Evolutionary conservation across 2,329 filamentous ascomycete genomes (phyloP), one percentile per base, ranked within the genome.

Genomic region (Fusarium succisae): DNA sequence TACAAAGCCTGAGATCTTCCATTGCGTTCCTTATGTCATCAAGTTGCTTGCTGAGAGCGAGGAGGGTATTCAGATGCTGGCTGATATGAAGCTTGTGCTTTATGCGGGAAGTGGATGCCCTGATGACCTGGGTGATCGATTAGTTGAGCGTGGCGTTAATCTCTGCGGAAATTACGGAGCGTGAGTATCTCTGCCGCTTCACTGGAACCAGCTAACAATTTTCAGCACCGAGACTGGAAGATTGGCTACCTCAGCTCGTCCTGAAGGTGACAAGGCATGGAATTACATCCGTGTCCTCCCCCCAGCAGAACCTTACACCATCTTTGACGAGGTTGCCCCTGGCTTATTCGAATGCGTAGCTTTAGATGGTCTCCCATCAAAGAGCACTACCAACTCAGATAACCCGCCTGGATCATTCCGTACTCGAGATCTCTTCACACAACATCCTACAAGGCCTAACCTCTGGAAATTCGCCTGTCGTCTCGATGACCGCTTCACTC

Each of bases 11-110:
- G 85, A 91, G 60, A 86, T 88, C 26, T 87, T 92, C 38, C 87
- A 91, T 64, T 86, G 84, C 6, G 91, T 93, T 1, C 91, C 91
- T 0, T 93, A 92, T 72, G 87, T 89, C 0, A 79, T 93, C 24
- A 92, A 92, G 75, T 81, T 93, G 0, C 82, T 93, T 3, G 86
- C 87, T 1, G 91, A 93, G 76, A 85, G 86, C 0, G 82, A 87
- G 1, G 84, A 87, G 24, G 91, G 91, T 0, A 84, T 91, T 20
- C 75, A 81, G 2, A 81, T 81, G 5, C 79, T 91, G 22, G 79
- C 80, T 2, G 79, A 81, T 30, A 82, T 87, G 17, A 86, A 89
- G 73, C 74, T 89, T 4, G 88, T 91, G 24, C 83, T 89, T 73
- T 91, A 87, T 69, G 89, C 86, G 5, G 90, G 90, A 1, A 88